A percentile compares a stretch with the other conserved stretches of the same genome.
Conservation (phyloP, 108 stramenopile species). For the Pseudonitzschia pungens region DNA sequence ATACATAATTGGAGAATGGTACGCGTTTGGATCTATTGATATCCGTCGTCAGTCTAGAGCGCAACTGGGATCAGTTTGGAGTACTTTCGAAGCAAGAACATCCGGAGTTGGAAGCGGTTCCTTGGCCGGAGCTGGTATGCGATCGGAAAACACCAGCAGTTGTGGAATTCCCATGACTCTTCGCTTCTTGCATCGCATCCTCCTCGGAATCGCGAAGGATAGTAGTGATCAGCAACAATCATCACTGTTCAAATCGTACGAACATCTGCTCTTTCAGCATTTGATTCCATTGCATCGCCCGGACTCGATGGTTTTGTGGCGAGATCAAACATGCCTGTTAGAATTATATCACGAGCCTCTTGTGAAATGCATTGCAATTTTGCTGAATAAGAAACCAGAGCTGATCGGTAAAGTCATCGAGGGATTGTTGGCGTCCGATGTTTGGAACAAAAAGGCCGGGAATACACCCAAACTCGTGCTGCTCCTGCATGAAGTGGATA, state of each 20-base stretch:
- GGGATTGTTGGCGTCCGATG: constrained; percentile 64
- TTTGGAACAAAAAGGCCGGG: constrained; percentile 59
- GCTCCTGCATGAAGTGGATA: constrained; percentile 81
- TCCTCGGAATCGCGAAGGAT: constrained; percentile 37
- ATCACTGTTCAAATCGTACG: constrained; percentile 23
- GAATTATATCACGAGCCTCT: constrained; percentile 79
- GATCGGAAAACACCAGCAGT: constrained; percentile 65
- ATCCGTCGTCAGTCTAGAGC: constrained; percentile 30
- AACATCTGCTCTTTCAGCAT: constrained; percentile 58
- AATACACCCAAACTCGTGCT: constrained; percentile 82
- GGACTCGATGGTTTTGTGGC: constrained; percentile 80
- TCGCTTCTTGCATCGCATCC: constrained; percentile 52
- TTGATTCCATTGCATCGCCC: constrained; percentile 79
- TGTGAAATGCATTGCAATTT: constrained; percentile 62
- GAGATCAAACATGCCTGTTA: constrained; percentile 78
- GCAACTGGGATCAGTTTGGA: constrained; percentile 41
- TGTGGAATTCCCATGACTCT: constrained; percentile 60
- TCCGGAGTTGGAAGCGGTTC: constrained; percentile 9
- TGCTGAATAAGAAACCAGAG: constrained; percentile 46
- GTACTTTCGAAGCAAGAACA: constrained; percentile 30
- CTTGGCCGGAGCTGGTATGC: constrained; percentile 18
- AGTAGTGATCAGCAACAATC: background rate
- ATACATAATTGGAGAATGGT: constrained; percentile 36
- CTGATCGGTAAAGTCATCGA: constrained; percentile 48
- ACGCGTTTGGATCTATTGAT: constrained; percentile 18